Evolutionary conservation across 2,329 filamentous ascomycete genomes (phyloP), one percentile per base, ranked within the genome.

Genomic region (Verticillium albo-atrum): DNA sequence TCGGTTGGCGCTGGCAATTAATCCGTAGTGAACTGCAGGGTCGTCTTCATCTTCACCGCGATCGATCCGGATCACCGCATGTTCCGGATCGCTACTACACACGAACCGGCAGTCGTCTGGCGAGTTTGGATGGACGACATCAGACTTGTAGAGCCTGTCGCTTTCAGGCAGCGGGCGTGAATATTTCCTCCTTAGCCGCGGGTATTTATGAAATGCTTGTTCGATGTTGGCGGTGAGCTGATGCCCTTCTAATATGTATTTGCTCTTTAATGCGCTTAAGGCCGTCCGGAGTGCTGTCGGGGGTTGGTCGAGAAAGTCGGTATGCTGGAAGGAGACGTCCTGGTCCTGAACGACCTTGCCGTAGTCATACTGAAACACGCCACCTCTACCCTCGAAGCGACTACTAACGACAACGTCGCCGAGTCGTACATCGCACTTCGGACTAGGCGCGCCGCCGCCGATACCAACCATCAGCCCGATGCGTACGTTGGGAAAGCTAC

Each of bases 381-480:
- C 63, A 1, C 57, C 55, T 1, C 51, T 6, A 0, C 51, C 50
- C 0, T 50, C 42, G 1, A 32, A 17, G 2, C 56, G 32, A 15
- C 30, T 56, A 7, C 60, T 59, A 6, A 60, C 51, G 1, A 59
- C 58, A 3, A 59, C 28, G 20, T 54, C 25, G 5, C 42, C 42
- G 0, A 55, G 77, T 3, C 74, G 69, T 1, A 77, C 69, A n/a
- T 77, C 73, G 17, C 70, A 59, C 17, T 67, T 60, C 2, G 4
- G 0, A 56, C 63, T 78, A 60, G 74, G 74, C 0, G 67, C 72
- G 3, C 73, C 75, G 2, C 74, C 73, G 0, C 67, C 71, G 3
- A 73, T 68, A 7, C 66, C 67, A 23, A 68, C 66, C 57, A 66
- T 55, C 5, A 69, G 54, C 15, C 60, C 61, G 27, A 62, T 63